These are phyloP conservation scores for Trypanosoma theileri DNA, from an alignment of 208 protist genomes.

Conservation along the genomic window DNA sequence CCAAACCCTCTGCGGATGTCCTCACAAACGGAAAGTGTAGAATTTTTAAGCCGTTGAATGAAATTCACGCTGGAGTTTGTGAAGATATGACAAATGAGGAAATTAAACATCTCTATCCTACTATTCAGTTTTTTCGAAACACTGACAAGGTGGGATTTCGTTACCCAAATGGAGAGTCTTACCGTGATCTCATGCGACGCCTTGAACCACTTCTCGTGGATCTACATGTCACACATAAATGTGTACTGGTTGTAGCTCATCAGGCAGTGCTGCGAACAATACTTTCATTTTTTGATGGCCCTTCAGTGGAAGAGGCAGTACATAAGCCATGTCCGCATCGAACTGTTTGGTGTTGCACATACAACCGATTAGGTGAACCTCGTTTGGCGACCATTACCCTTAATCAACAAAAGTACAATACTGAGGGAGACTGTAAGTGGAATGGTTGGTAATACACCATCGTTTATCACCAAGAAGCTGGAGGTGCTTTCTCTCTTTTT, in stretches of 20 bases:
- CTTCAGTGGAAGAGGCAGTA: conserved; percentile 68
- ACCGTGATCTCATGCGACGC: conserved; percentile 70
- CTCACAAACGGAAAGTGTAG: conserved; percentile 39
- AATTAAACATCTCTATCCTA: conserved; percentile 61
- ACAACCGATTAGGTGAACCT: conserved; percentile 60
- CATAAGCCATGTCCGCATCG: conserved; percentile 69
- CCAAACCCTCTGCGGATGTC: conserved; percentile 47
- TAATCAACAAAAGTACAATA: conserved; percentile 27
- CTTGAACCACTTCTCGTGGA: conserved; percentile 70
- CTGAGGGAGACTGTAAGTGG: conserved; percentile 12
- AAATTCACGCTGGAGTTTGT: conserved; percentile 87
- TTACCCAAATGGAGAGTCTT: conserved; percentile 85
- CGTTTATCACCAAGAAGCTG: not conserved
- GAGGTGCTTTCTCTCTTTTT: not conserved
- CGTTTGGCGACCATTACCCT: conserved; percentile 55
- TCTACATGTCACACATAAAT: conserved; percentile 48
- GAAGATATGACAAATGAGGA: conserved; percentile 88
- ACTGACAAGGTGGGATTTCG: conserved; percentile 82
- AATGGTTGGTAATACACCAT: conserved; percentile 24
- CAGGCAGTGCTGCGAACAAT: conserved; percentile 78
- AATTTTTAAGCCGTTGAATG: conserved; percentile 73
- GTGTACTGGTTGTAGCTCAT: conserved; percentile 74
- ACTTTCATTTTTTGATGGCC: conserved; percentile 77
- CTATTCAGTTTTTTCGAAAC: conserved; percentile 65
- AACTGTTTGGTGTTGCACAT: conserved; percentile 76